phyloP scores from a whole-genome alignment of 2,329 filamentous ascomycete species.

The Aspergillus unguis region DNA sequence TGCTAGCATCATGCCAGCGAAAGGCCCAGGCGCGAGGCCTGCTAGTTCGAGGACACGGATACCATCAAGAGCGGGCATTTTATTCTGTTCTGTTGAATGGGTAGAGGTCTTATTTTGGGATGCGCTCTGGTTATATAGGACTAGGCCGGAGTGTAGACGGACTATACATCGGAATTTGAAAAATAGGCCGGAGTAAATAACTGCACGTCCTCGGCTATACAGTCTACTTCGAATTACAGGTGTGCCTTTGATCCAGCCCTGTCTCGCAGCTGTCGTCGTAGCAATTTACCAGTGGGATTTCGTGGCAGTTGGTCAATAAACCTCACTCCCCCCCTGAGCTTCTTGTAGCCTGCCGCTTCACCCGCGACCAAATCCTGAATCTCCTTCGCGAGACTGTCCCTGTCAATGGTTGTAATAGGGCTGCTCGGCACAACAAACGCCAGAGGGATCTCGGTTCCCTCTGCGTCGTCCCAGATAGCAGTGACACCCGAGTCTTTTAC shows the following conservation, averaged over 20 bases:
- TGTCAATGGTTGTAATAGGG: neutral
- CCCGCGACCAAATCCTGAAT: neutral
- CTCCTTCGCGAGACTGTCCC: neutral
- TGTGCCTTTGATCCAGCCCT: neutral
- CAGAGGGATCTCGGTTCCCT: neutral
- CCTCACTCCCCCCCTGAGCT: neutral
- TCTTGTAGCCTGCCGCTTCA: neutral
- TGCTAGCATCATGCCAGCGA: conserved; percentile 76
- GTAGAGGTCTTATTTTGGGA: neutral
- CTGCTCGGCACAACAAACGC: neutral
- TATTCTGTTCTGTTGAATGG: neutral
- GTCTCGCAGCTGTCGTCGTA: neutral
- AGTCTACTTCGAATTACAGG: neutral
- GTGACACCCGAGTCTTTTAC: neutral
- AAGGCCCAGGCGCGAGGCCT: conserved; percentile 67
- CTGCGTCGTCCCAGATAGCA: neutral
- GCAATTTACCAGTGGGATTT: neutral
- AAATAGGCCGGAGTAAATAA: neutral
- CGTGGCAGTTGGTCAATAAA: neutral
- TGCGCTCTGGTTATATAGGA: neutral
- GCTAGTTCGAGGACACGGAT: conserved; percentile 58
- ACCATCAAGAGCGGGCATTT: neutral
- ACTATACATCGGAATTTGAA: neutral
- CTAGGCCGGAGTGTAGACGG: neutral
- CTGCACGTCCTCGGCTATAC: neutral